Evolutionary conservation across 2,329 filamentous ascomycete genomes (phyloP), one percentile per base, ranked within the genome.

Genomic region (Pseudohalonectria lignicola): DNA sequence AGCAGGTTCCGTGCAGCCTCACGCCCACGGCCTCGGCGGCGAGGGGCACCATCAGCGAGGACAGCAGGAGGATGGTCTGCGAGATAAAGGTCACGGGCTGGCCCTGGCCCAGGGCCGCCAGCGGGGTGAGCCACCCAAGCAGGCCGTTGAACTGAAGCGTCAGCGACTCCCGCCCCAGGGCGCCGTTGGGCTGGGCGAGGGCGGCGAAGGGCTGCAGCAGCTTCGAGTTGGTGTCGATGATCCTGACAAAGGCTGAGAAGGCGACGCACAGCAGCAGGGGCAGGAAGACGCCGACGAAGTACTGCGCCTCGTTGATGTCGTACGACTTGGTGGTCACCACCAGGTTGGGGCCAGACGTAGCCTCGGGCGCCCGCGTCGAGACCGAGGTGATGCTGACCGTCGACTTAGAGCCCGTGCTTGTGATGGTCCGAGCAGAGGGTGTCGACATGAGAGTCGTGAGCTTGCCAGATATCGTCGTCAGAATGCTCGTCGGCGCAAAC

Each of bases 201-300:
- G 60, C 56, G 36, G 62, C 59, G 45, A 67, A 67, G 2, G 64
- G 65, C 40, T 63, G 61, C 31, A 61, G 63, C 10, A 61, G 53
- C 37, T 62, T 61, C 1, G 54, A 60, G 39, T 60, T 57, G 36
- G 55, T 50, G 41, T 64, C 60, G 38, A 66, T 45, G 16, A 64
- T 53, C 3, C 62, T 55, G 25, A 66, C 53, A 0, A 57, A 56
- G 34, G 65, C 57, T 9, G 55, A 53, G 2, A 65, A 50, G 12
- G 59, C 37, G 1, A 66, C 54, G 13, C 60, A 60, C 1, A 64
- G 37, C 3, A 67, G 51, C 1, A 61, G 47, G 0, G 64, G 64
- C 1, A 67, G 47, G 43, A 66, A 66, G 28, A 59, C 59, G 13
- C 62, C 63, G 4, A 60, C 33, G 28, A 66, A 60, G 40, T 63